phyloP scores from a whole-genome alignment of 2,329 filamentous ascomycete species.

The Elsinoe australis region DNA sequence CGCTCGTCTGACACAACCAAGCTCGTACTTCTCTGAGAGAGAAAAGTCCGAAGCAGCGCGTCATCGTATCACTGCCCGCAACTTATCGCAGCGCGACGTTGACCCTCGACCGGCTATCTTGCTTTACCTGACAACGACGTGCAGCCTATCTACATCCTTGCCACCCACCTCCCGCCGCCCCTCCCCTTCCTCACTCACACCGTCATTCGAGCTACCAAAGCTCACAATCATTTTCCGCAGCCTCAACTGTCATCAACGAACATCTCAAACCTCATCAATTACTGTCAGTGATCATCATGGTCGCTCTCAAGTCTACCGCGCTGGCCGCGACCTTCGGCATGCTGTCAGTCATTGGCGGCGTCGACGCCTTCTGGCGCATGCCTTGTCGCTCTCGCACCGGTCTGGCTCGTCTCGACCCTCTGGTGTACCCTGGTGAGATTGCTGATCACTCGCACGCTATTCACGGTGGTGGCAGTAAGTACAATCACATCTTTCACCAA shows the following conservation, averaged over 20 bases:
- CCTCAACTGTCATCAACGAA: slow-evolving; percentile 8
- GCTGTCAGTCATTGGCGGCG: slow-evolving; percentile 27
- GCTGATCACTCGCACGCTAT: slow-evolving; percentile 66
- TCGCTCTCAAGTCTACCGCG: slow-evolving; percentile 16
- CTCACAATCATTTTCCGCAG: slow-evolving; percentile 1
- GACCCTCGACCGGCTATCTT: slow-evolving; percentile 1
- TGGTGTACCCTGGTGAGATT: slow-evolving; percentile 55
- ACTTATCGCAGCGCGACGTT: slow-evolving; percentile 9
- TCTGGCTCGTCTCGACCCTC: slow-evolving; percentile 59
- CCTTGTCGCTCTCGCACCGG: slow-evolving; percentile 66
- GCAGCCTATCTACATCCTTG: slow-evolving; percentile 12
- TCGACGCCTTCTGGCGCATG: slow-evolving; percentile 76
- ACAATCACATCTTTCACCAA: background rate
- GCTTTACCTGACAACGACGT: slow-evolving; percentile 16
- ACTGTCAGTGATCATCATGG: slow-evolving; percentile 11
- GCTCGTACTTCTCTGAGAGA: background rate
- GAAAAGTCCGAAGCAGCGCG: background rate
- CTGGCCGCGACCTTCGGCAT: slow-evolving; percentile 22
- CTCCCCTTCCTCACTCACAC: background rate
- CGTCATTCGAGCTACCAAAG: background rate
- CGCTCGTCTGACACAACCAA: background rate
- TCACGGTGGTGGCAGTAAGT: slow-evolving; percentile 68
- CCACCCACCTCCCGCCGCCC: slow-evolving; percentile 7
- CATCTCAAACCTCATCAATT: slow-evolving; percentile 5
- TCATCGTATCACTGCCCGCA: slow-evolving; percentile 12